Base-by-base conservation (phyloP, 371 early-diverging fungal species). In the Mucor saturninus region DNA sequence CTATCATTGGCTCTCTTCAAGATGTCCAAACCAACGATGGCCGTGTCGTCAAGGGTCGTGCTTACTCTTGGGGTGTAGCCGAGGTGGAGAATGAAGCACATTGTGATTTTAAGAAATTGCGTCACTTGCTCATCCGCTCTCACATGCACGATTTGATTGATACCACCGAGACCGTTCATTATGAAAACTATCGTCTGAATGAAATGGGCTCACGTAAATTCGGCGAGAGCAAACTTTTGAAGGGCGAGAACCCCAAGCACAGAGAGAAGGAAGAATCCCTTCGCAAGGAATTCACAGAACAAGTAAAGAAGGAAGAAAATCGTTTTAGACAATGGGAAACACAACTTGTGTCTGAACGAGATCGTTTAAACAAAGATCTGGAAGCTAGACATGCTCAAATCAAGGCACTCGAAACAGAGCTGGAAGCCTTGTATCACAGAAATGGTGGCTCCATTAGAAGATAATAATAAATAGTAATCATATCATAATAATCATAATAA, bases 271-370 rank as follows among this genome's bases (percentile, higher is more conserved):
- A 98, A 74, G 97, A 95, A 63, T 79, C 79, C 11, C 84, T 98
- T 60, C 87, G 95, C 62, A 91, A 91, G 69, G 86, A 91, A 43
- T 95, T 97, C 70, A 93, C 96, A 50, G 95, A 97, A 75, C 94
- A 96, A 74, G 96, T 96, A 54, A 86, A 93, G 54, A 66, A 87
- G 64, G 95, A 97, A 77, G 97, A 97, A 81, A 88, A 86, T 73
- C 75, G 96, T 46, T 97, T 97, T 86, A 85, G 95, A 62, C 87
- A 91, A 67, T 97, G 96, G 96, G 97, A 96, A 75, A 92, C 94
- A 72, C 90, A 86, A 62, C 85, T 98, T 21, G 93, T 98, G 75
- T 87, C 91, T 56, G 98, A 98, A 78, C 89, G 99, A 54, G 98
- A 97, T 77, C 90, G 96, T 61, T 82, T 98, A 63, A 98, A 97